Evolutionary conservation across 2,329 filamentous ascomycete species (phyloP).

Genomic region (Endocalyx cinctus): DNA sequence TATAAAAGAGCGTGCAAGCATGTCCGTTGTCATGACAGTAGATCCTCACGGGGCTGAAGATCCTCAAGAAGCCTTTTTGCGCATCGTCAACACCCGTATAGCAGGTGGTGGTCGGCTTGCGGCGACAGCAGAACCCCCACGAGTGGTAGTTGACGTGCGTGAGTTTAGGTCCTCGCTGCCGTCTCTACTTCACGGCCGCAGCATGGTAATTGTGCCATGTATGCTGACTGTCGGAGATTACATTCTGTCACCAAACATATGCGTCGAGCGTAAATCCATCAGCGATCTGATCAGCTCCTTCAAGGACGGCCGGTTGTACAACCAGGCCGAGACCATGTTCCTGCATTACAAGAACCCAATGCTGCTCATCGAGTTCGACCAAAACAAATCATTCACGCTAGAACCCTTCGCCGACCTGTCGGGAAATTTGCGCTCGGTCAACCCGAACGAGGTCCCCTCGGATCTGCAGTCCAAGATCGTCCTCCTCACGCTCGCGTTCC

Average conservation of each 20-base stretch:
- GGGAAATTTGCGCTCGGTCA: conserved; percentile 58
- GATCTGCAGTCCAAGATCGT: conserved; percentile 92
- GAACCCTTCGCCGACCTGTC: conserved; percentile 70
- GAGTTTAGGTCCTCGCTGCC: conserved; percentile 93
- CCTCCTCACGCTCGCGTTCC: conserved; percentile 87
- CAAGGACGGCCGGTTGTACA: conserved; percentile 85
- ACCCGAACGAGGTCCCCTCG: conserved; percentile 54
- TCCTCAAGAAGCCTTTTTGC: conserved; percentile 84
- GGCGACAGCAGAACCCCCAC: conserved; percentile 81
- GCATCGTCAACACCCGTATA: conserved; percentile 94
- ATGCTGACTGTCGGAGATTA: conserved; percentile 97
- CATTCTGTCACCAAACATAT: conserved; percentile 84
- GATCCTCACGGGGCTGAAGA: conserved; percentile 68
- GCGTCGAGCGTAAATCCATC: conserved; percentile 90
- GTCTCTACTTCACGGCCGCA: conserved; percentile 83
- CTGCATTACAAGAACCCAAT: conserved; percentile 85
- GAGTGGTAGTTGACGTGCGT: conserved; percentile 90
- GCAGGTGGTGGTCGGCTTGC: conserved; percentile 82
- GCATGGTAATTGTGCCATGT: conserved; percentile 85
- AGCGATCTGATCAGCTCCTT: conserved; percentile 89
- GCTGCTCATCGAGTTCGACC: conserved; percentile 95
- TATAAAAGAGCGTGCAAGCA: conserved; percentile 88
- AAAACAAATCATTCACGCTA: conserved; percentile 94
- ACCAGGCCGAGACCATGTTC: conserved; percentile 90
- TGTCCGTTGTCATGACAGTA: conserved; percentile 81